These are phyloP conservation scores for Croton setiger DNA, from an alignment of 441 rosid genomes.

Conservation along the genomic window DNA sequence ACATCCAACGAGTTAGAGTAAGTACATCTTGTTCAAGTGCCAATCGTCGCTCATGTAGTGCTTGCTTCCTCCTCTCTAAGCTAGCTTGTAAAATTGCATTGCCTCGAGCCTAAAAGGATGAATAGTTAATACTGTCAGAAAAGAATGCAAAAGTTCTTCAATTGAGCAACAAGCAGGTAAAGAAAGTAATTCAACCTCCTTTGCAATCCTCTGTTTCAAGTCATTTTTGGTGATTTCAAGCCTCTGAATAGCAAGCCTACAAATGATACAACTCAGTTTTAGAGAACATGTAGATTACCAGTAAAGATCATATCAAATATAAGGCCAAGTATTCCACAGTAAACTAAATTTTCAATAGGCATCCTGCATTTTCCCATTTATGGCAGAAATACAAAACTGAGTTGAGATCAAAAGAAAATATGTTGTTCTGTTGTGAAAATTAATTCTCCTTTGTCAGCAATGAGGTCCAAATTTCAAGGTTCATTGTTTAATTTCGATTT, in stretches of 20 bases:
- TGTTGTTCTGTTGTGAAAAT: not conserved
- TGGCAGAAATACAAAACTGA: not conserved
- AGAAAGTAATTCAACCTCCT: conserved; percentile 63
- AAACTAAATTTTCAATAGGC: not conserved
- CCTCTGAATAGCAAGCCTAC: conserved; percentile 93
- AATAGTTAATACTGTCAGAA: conserved; percentile 23
- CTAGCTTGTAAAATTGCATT: conserved; percentile 98
- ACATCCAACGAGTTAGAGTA: conserved; percentile 22
- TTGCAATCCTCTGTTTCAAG: conserved; percentile 86
- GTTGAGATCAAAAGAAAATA: not conserved
- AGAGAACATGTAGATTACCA: not conserved
- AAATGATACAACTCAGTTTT: conserved; percentile 24
- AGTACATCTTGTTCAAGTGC: conserved; percentile 98
- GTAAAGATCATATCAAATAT: not conserved
- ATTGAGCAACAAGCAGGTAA: conserved; percentile 14
- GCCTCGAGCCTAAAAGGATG: conserved; percentile 76
- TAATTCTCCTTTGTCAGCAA: not conserved
- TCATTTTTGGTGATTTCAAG: conserved; percentile 95
- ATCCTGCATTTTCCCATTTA: not conserved
- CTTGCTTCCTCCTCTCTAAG: conserved; percentile 97
- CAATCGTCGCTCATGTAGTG: conserved; percentile 93
- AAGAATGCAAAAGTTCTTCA: conserved; percentile 21
- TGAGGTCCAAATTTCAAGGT: not conserved
- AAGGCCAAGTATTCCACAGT: not conserved
- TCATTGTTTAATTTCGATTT: not conserved